Evolutionary conservation across 176 grass and related monocot species (phyloP).

Genomic region (Thalia dealbata): DNA sequence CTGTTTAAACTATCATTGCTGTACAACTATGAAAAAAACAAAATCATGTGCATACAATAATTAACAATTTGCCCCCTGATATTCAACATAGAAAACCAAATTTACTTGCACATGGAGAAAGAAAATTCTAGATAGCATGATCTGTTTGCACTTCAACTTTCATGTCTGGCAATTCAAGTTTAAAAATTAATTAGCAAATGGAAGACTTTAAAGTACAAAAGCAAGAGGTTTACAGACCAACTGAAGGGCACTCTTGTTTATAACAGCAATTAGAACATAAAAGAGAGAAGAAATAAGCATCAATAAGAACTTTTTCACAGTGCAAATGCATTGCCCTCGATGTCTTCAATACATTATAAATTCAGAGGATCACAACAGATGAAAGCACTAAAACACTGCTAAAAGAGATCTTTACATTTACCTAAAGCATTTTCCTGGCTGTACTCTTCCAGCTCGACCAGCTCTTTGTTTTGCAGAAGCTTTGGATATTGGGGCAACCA

Average conservation of each 20-base stretch:
- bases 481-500: slow-evolving; percentile 85
- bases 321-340: too few relatives aligned
- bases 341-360: too few relatives aligned
- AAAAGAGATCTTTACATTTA: slow-evolving; percentile 7
- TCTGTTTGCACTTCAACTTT: neutral
- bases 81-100: neutral
- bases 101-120: neutral
- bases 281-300: too few relatives aligned
- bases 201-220: too few relatives aligned
- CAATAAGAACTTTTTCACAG: too few relatives aligned
- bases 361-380: neutral
- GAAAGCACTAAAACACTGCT: neutral
- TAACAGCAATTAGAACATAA: too few relatives aligned
- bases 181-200: too few relatives aligned
- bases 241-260: too few relatives aligned
- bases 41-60: neutral
- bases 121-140: neutral
- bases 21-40: neutral
- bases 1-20: neutral
- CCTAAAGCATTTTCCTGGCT: slow-evolving; percentile 95
- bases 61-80: neutral
- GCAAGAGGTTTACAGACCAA: too few relatives aligned
- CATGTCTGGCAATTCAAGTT: neutral
- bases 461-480: slow-evolving; percentile 91
- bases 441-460: slow-evolving; percentile 90